Base-by-base conservation (phyloP, 345 rosid genomes). In the Punica granatum region DNA sequence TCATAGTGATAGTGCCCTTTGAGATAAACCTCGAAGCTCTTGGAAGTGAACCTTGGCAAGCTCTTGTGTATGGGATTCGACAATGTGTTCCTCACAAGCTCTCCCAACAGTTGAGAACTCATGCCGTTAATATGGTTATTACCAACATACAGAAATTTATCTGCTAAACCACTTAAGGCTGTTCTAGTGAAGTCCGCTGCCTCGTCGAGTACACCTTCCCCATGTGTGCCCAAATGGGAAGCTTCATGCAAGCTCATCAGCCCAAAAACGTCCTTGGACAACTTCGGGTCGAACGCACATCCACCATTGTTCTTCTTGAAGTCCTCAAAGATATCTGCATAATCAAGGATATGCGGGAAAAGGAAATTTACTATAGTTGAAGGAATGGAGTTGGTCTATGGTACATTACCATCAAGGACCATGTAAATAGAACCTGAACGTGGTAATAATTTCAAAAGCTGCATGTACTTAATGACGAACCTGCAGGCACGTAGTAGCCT, bases 161-260 rank as follows among this genome's bases (percentile, higher is more conserved):
- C 16, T 46, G 33, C 12, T 9, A 60, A 70, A 10, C 37, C 35
- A 1, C 4, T 53, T 10, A 70, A 62, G 51, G 26, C 36, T 4
- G 15, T 32, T 28, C 16, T 44, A 35, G 81, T 69, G 7, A 64
- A 73, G 2, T 62, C 72, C 65, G 73, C 70, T 6, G 77, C 75
- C 58, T 77, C 77, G 28, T 37, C 41, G 41, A 37, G 41, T 4
- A 37, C 11, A 11, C 11, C 41, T 37, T 37, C 41, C 5, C 41
- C 92, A n/a, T 65, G 74, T 13, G 73, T 60, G 51, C 83, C 65
- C 14, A 86, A 73, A 28, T 80, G 81, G 16, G 87, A 76, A 66
- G 96, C 96, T 77, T 86, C 88, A 30, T 66, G 82, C 64, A 85
- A 59, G 35, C 70, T 78, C 63, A 75, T 69, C 61, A 86, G 26